phyloP scores from a whole-genome alignment of 129 eudicot genomes.

The Helianthus annuus region DNA sequence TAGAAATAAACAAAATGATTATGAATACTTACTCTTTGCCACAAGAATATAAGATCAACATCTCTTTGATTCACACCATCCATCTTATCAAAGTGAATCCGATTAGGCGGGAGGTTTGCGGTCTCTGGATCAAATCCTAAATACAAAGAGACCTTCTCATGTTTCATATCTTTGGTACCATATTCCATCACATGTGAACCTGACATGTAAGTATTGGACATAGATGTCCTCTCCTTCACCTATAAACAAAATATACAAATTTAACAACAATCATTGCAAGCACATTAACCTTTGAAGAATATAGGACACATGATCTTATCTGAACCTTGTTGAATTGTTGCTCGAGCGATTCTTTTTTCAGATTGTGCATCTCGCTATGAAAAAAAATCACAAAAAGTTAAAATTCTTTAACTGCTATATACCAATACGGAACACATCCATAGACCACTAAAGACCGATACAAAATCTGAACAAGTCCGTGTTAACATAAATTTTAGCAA shows the following conservation, averaged over 20 bases:
- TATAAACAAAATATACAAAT: slow-evolving; percentile 13
- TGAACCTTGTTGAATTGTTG: slow-evolving; percentile 28
- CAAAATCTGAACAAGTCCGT: too few relatives aligned
- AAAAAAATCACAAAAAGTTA: slow-evolving; percentile 4
- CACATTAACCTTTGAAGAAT: not conserved
- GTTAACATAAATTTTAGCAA: not conserved
- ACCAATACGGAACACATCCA: not conserved
- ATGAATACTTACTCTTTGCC: slow-evolving; percentile 51
- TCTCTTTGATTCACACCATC: slow-evolving; percentile 70
- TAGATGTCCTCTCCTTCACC: slow-evolving; percentile 84
- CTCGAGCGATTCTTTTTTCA: slow-evolving; percentile 20
- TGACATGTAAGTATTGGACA: slow-evolving; percentile 50
- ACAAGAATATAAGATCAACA: slow-evolving; percentile 60
- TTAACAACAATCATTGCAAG: not conserved
- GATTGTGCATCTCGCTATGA: slow-evolving; percentile 16
- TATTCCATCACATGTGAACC: slow-evolving; percentile 98
- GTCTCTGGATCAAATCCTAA: slow-evolving; percentile 81
- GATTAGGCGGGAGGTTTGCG: slow-evolving; percentile 52
- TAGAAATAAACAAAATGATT: not conserved
- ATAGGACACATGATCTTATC: not conserved
- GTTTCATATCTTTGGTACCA: slow-evolving; percentile 59
- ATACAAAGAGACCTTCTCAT: slow-evolving; percentile 61
- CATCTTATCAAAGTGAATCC: slow-evolving; percentile 29
- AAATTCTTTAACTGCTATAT: not conserved
- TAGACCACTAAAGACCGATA: not conserved